Percentiles rank a stretch among this genome's conserved stretches.
phyloP scores from a whole-genome alignment of 352 stramenopile genomes.

The Phytophthora macrochlamydospora region DNA sequence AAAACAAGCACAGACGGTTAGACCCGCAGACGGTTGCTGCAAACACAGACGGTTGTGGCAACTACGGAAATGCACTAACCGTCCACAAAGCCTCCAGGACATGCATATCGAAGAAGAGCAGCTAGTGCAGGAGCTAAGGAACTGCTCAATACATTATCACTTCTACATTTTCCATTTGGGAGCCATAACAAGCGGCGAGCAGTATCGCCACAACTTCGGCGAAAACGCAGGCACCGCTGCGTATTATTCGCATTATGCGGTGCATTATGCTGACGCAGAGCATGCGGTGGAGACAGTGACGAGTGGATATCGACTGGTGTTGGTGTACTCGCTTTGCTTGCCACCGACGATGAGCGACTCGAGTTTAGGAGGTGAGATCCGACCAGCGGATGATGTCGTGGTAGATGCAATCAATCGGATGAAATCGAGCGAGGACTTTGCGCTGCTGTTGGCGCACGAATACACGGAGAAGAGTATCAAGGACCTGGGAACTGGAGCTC shows the following conservation, averaged over 20 bases:
- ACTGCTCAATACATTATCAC: too few species aligned
- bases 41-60: too few species aligned
- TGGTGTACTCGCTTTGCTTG: constrained; percentile 13
- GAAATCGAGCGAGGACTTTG: neutral
- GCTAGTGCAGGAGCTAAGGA: too few species aligned
- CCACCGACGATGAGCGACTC: constrained; percentile 9
- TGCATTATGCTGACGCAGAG: constrained; percentile 15
- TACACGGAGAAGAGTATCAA: neutral
- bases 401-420: neutral
- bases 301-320: constrained; percentile 1
- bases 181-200: too few species aligned
- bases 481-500: neutral
- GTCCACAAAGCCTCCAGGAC: too few species aligned
- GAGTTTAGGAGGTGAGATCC: neutral
- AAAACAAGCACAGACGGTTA: too few species aligned
- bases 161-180: too few species aligned
- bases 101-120: too few species aligned
- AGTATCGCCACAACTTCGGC: constrained; percentile 8
- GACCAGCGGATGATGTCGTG: neutral
- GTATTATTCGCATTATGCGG: constrained; percentile 8
- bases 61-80: too few species aligned
- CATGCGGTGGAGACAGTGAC: constrained; percentile 12
- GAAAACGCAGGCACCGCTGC: constrained; percentile 2
- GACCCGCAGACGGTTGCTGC: too few species aligned
- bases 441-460: neutral